A percentile compares a stretch with the other conserved stretches of the same genome.
These are phyloP conservation scores for Chloranthus sessilifolius DNA, from an alignment of 164 flowering plant species.

Conservation along the genomic window DNA sequence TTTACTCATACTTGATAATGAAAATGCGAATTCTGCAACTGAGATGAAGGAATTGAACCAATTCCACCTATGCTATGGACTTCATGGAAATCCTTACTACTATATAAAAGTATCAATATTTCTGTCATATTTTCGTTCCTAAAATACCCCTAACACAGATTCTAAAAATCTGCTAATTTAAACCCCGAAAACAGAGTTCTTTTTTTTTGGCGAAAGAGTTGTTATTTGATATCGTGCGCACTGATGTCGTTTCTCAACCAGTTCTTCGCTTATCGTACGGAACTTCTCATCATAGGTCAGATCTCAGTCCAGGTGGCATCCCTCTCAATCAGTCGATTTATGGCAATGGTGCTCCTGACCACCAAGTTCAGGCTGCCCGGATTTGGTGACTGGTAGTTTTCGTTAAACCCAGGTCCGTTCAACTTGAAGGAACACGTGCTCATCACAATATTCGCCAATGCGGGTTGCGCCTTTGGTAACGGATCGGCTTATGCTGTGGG, in stretches of 20 bases:
- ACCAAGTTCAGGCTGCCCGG: constrained; percentile 35
- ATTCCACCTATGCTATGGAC: too few species aligned
- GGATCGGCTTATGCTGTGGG: constrained; percentile 60
- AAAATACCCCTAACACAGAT: too few species aligned
- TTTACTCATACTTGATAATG: too few species aligned
- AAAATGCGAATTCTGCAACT: too few species aligned
- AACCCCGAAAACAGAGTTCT: too few species aligned
- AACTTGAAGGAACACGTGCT: constrained; percentile 65
- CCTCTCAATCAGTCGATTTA: constrained; percentile 59
- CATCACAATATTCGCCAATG: constrained; percentile 66
- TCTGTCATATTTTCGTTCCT: too few species aligned
- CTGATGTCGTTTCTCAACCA: constrained; percentile 77
- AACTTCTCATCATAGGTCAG: constrained; percentile 55
- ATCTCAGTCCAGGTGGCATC: constrained; percentile 62
- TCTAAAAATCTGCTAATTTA: too few species aligned
- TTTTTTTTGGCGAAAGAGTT: too few species aligned
- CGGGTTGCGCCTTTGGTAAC: constrained; percentile 48
- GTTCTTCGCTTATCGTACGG: constrained; percentile 74
- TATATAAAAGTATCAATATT: too few species aligned
- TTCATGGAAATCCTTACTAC: too few species aligned
- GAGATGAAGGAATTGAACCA: too few species aligned
- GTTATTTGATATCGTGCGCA: constrained; percentile 58
- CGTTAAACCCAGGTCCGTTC: constrained; percentile 68
- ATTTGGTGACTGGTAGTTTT: constrained; percentile 26
- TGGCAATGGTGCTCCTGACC: constrained; percentile 43